Evolutionary conservation across 768 basidiomycete genomes (phyloP).

Genomic region (Pleurotus tuoliensis): DNA sequence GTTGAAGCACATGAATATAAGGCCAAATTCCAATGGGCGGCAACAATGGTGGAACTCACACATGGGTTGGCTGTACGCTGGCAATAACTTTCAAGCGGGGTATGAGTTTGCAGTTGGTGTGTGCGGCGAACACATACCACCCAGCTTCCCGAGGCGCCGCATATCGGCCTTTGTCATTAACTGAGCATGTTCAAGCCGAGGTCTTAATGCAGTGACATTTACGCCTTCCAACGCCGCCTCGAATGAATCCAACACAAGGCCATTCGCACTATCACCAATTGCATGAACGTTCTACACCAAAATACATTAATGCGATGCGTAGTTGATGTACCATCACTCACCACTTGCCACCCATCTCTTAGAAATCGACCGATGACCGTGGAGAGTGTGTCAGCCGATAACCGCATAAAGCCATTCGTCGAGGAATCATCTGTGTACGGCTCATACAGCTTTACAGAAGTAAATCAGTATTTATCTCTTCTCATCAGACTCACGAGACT

Average conservation of each 20-base stretch:
- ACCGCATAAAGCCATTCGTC: constrained; percentile 76
- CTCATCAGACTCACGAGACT: constrained; percentile 12
- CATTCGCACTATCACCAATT: constrained; percentile 85
- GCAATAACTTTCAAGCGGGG: constrained; percentile 62
- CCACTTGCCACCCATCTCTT: constrained; percentile 87
- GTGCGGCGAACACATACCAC: constrained; percentile 45
- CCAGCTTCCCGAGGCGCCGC: constrained; percentile 69
- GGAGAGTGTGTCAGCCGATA: constrained; percentile 55
- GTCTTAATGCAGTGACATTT: constrained; percentile 62
- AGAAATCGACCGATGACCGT: constrained; percentile 67
- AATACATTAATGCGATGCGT: not conserved
- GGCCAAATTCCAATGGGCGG: not conserved
- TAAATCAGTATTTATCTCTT: not conserved
- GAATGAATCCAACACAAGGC: constrained; percentile 79
- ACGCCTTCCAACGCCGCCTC: constrained; percentile 59
- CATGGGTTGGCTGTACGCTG: constrained; percentile 88
- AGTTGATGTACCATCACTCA: constrained; percentile 32
- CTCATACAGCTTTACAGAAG: constrained; percentile 55
- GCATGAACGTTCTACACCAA: constrained; percentile 74
- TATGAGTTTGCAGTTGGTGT: constrained; percentile 6
- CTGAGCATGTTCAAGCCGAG: constrained; percentile 90
- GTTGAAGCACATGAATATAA: constrained; percentile 7
- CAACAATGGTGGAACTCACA: constrained; percentile 40
- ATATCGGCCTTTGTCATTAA: constrained; percentile 78
- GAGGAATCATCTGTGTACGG: constrained; percentile 78